A percentile compares a stretch with the other conserved stretches of the same genome.
Evolutionary conservation across 257 asterid genomes (phyloP).

Genomic region (Solanum dulcamara): DNA sequence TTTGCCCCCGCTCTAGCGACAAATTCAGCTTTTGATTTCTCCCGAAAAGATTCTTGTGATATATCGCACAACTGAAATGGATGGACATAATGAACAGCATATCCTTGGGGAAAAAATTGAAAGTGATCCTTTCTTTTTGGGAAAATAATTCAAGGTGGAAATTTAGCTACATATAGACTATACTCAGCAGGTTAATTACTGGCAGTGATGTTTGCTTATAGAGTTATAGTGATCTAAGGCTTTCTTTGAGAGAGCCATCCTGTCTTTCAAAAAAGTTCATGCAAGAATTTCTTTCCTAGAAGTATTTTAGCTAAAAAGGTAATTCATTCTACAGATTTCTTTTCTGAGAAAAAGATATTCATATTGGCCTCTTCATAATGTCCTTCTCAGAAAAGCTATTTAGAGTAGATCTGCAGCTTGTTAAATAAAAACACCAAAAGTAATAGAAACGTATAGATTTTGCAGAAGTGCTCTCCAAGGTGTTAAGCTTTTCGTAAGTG

Average conservation of each 20-base stretch:
- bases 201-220: not conserved
- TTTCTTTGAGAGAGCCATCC: not conserved
- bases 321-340: not conserved
- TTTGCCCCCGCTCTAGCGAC: conserved; percentile 90
- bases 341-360: not conserved
- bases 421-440: not conserved
- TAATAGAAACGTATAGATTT: not conserved
- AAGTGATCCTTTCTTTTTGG: not conserved
- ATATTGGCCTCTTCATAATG: not conserved
- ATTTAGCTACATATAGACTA: not conserved
- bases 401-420: not conserved
- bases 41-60: conserved; percentile 89
- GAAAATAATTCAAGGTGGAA: not conserved
- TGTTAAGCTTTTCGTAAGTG: not conserved
- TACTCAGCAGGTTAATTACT: not conserved
- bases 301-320: not conserved
- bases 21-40: conserved; percentile 93
- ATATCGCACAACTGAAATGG: conserved; percentile 75
- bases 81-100: conserved; percentile 6
- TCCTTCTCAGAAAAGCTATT: not conserved
- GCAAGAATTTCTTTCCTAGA: not conserved
- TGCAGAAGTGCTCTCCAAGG: not conserved
- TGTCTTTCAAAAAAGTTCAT: not conserved
- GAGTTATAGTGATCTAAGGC: not conserved
- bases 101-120: not conserved